Percentiles rank a stretch among this genome's conserved stretches.
phyloP scores from a whole-genome alignment of 805 yeast genomes.

The Ogataea methanolica region DNA sequence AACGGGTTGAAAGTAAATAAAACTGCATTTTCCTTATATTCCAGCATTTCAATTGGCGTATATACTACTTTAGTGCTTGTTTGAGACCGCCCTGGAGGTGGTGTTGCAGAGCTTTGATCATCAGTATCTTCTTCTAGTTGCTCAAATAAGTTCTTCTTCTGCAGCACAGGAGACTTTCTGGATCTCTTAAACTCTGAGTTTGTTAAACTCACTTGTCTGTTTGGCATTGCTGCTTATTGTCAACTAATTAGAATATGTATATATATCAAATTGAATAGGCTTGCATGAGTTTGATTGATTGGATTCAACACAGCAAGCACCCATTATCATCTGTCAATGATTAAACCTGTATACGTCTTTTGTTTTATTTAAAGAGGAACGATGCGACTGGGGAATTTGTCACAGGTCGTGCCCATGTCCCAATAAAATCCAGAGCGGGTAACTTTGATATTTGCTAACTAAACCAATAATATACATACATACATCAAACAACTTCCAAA shows the following conservation, averaged over 20 bases:
- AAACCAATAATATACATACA: not conserved
- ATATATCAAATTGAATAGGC: too few species aligned
- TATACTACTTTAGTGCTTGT: not conserved
- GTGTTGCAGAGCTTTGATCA: not conserved
- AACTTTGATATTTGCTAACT: not conserved
- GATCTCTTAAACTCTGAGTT: conserved; percentile 4
- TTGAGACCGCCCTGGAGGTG: not conserved
- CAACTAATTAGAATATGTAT: not conserved
- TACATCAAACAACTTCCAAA: conserved; percentile 16
- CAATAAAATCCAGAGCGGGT: not conserved
- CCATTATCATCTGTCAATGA: too few species aligned
- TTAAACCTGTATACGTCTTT: too few species aligned
- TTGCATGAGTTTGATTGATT: too few species aligned
- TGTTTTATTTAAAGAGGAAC: too few species aligned
- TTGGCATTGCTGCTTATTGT: not conserved
- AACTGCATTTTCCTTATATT: conserved; percentile 5
- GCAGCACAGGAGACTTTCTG: conserved; percentile 10
- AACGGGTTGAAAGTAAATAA: conserved; percentile 14
- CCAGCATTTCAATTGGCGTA: not conserved
- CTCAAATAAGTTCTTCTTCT: conserved; percentile 13
- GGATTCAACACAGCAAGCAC: too few species aligned
- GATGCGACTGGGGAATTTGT: too few species aligned
- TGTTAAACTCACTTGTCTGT: not conserved
- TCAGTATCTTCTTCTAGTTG: conserved; percentile 8
- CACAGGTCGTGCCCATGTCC: too few species aligned